Percentiles rank a stretch among this genome's conserved stretches.
phyloP scores from a whole-genome alignment of 176 grass and related monocot genomes.

The Ananas comosus region DNA sequence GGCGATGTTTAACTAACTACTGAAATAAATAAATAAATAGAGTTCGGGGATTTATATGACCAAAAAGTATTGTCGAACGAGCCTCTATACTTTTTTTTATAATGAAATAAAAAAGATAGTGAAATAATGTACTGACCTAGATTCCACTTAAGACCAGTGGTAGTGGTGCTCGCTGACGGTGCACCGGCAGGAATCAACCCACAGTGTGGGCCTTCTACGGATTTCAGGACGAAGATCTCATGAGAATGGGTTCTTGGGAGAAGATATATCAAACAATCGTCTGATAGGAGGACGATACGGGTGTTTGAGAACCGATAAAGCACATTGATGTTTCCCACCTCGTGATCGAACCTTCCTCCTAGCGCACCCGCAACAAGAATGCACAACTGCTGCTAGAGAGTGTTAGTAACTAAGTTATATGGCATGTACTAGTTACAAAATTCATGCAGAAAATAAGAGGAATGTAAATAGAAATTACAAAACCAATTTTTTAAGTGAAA shows the following conservation, averaged over 20 bases:
- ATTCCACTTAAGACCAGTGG: conserved; percentile 83
- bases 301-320: conserved; percentile 51
- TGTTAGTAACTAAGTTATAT: neutral
- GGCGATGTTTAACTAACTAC: too few relatives aligned
- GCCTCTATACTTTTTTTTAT: neutral
- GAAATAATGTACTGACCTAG: conserved; percentile 34
- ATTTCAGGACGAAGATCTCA: conserved; percentile 48
- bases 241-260: conserved; percentile 63
- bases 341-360: conserved; percentile 90
- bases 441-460: conserved; percentile 1
- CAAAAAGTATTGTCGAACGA: neutral
- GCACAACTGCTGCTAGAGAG: conserved; percentile 39
- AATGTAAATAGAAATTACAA: neutral
- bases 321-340: conserved; percentile 93
- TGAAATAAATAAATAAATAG: neutral
- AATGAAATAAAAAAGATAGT: conserved; percentile 1
- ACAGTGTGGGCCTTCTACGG: conserved; percentile 61
- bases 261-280: conserved; percentile 71
- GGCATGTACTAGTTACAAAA: neutral
- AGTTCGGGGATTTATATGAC: neutral
- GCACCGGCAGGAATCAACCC: conserved; percentile 72
- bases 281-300: conserved; percentile 61
- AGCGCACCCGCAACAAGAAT: conserved; percentile 83
- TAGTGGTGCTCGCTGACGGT: conserved; percentile 44
- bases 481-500: neutral